These are phyloP conservation scores for Agroathelia rolfsii DNA, from an alignment of 1,284 basidiomycete genomes.

Conservation along the genomic window DNA sequence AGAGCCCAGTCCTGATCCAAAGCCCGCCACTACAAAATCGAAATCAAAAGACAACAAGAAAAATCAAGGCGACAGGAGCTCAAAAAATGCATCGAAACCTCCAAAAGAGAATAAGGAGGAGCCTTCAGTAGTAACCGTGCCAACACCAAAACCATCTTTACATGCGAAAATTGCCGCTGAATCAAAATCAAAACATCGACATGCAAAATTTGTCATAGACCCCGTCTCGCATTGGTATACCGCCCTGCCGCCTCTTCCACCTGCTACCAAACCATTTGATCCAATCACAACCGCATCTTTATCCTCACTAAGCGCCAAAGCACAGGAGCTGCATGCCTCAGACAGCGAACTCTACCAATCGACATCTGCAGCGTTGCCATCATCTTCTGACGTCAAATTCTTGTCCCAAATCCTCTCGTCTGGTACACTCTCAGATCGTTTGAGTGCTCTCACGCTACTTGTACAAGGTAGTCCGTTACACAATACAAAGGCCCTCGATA, in stretches of 20 bases:
- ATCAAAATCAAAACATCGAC: no score
- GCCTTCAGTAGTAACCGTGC: slow-evolving; percentile 6
- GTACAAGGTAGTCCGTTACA: slow-evolving; percentile 89
- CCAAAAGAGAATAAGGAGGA: slow-evolving; percentile 16
- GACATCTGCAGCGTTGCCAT: slow-evolving; percentile 15
- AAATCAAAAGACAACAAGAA: slow-evolving; percentile 10
- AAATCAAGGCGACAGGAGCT: slow-evolving; percentile 11
- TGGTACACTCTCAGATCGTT: slow-evolving; percentile 88
- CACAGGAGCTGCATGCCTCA: slow-evolving; percentile 37
- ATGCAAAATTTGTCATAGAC: slow-evolving; percentile 33
- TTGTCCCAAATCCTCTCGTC: slow-evolving; percentile 75
- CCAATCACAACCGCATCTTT: slow-evolving; percentile 34
- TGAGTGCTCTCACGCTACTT: slow-evolving; percentile 87
- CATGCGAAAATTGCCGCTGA: no score
- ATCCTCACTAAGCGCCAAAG: slow-evolving; percentile 36
- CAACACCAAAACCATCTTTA: slow-evolving; percentile 3
- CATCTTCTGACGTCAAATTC: slow-evolving; percentile 72
- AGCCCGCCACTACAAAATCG: slow-evolving; percentile 9
- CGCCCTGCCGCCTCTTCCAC: slow-evolving; percentile 23
- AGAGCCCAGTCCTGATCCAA: slow-evolving; percentile 9
- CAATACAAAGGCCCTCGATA: slow-evolving; percentile 76
- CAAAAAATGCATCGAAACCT: slow-evolving; percentile 9
- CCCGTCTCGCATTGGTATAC: slow-evolving; percentile 56
- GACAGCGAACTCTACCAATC: slow-evolving; percentile 41
- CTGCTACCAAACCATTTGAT: slow-evolving; percentile 16